These are phyloP conservation scores for Rhodofomes roseus DNA, from an alignment of 1,284 basidiomycete species.

Conservation along the genomic window DNA sequence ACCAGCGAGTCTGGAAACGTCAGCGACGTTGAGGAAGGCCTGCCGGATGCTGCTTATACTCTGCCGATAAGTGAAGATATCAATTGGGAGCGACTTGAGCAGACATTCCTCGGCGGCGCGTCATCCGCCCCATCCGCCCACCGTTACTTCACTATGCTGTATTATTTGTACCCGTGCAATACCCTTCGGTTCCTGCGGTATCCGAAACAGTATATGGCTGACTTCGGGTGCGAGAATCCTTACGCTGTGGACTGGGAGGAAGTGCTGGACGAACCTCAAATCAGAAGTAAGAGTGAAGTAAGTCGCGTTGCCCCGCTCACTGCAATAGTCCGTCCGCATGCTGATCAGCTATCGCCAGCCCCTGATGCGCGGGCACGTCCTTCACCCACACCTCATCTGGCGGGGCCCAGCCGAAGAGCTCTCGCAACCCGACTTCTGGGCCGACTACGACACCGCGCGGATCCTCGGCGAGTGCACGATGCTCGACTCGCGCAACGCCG, in stretches of 20 bases:
- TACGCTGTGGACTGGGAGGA: conserved; percentile 62
- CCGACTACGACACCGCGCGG: conserved; percentile 57
- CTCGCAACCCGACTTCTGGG: conserved; percentile 62
- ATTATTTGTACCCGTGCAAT: conserved; percentile 88
- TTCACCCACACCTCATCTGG: conserved; percentile 73
- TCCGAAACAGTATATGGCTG: conserved; percentile 60
- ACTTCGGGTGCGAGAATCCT: conserved; percentile 46
- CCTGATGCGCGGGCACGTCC: conserved; percentile 66
- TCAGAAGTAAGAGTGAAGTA: conserved; percentile 67
- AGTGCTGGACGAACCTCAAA: conserved; percentile 65
- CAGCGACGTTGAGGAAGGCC: conserved; percentile 17
- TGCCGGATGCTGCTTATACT: conserved; percentile 22
- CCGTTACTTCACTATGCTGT: conserved; percentile 73
- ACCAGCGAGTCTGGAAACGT: conserved; percentile 26
- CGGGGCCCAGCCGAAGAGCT: conserved; percentile 63
- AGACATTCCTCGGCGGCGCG: conserved; percentile 46
- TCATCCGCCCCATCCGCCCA: conserved; percentile 53
- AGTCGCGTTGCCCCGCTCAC: conserved; percentile 10
- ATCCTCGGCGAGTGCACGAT: conserved; percentile 72
- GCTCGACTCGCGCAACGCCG: conserved; percentile 60
- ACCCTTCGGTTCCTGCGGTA: conserved; percentile 69
- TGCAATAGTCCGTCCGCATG: conserved; percentile 4
- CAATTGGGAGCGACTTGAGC: conserved; percentile 61
- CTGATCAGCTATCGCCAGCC: conserved; percentile 37
- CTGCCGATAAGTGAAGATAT: conserved; percentile 52